phyloP scores from a whole-genome alignment of 2,329 filamentous ascomycete species.

The Hirsutella minnesotensis region DNA sequence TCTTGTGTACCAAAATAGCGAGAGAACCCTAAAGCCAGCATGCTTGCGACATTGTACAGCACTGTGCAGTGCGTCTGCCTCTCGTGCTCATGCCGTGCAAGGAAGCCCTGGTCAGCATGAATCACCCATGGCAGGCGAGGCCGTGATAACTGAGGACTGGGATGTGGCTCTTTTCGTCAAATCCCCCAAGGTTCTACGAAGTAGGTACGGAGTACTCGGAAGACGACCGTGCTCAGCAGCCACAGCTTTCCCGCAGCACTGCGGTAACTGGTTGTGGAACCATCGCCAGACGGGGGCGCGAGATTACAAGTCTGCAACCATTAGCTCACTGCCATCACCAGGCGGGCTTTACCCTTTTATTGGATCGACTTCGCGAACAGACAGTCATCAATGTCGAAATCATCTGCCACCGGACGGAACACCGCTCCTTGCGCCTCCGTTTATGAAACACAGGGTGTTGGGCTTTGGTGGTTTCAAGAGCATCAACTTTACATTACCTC shows the following conservation, averaged over 20 bases:
- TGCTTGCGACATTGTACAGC: no score
- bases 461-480: no score
- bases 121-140: not conserved
- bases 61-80: not conserved
- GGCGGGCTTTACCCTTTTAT: no score
- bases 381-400: not conserved
- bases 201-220: no score
- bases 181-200: no score
- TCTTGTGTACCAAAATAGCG: no score
- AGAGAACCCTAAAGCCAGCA: no score
- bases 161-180: not conserved
- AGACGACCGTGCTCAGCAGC: not conserved
- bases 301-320: not conserved
- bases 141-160: not conserved
- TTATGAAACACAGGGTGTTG: no score
- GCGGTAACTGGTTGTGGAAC: not conserved
- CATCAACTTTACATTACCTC: no score
- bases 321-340: not conserved
- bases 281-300: not conserved
- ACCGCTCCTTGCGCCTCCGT: no score
- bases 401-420: no score
- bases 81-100: not conserved
- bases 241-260: not conserved
- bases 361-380: not conserved
- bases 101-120: constrained; percentile 3